Conservation (phyloP, 345 rosid genomes). For the Rubroshorea leprosula region DNA sequence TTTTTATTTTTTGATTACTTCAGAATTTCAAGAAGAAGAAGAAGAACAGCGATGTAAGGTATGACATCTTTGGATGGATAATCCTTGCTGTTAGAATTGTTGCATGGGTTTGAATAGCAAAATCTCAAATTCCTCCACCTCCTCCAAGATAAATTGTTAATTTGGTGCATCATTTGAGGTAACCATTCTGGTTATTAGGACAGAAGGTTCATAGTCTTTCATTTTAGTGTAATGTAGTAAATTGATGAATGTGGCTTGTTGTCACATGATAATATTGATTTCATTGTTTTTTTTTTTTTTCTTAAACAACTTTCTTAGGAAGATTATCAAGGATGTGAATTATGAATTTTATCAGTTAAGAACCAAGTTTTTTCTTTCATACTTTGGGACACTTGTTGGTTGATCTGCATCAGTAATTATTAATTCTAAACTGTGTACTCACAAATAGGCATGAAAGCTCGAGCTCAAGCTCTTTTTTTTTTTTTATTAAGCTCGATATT, state of each 20-base stretch:
- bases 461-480: too few species aligned
- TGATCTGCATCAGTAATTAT: too few species aligned
- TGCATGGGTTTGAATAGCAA: conserved; percentile 50
- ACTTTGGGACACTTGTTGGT: too few species aligned
- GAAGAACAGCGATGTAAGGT: conserved; percentile 43
- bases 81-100: conserved; percentile 59
- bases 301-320: too few species aligned
- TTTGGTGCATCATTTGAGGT: conserved; percentile 6
- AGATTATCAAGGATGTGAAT: too few species aligned
- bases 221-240: conserved; percentile 9
- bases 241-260: conserved; percentile 12
- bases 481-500: too few species aligned
- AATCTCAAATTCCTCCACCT: conserved; percentile 40
- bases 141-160: conserved; percentile 26
- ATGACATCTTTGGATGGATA: conserved; percentile 66
- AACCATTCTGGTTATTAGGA: conserved; percentile 12
- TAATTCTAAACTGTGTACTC: too few species aligned
- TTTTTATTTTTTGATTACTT: conserved; percentile 9
- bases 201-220: conserved; percentile 13
- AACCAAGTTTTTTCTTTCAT: background rate
- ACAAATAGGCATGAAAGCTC: too few species aligned
- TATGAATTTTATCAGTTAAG: too few species aligned
- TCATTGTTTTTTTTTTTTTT: background rate
- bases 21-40: conserved; percentile 38
- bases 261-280: conserved; percentile 9